Percentiles rank a stretch among this genome's conserved stretches.
These are phyloP conservation scores for Isabelozyma rhagii DNA, from an alignment of 805 yeast genomes.

Conservation along the genomic window DNA sequence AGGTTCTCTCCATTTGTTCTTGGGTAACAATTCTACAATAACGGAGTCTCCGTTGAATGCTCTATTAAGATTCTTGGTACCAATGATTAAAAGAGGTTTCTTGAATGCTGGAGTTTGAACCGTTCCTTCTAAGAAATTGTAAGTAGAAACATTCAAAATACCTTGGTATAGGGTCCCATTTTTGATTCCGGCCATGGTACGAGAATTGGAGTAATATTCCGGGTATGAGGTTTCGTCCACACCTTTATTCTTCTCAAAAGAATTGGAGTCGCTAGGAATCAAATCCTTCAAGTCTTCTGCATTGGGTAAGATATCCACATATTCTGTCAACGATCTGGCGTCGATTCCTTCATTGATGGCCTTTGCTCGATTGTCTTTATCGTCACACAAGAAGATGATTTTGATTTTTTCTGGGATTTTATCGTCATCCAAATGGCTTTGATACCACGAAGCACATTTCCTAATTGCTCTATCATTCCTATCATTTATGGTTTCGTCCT, in stretches of 20 bases:
- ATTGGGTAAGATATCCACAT: conserved; percentile 67
- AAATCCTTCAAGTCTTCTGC: conserved; percentile 74
- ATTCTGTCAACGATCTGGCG: conserved; percentile 62
- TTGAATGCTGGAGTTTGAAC: conserved; percentile 69
- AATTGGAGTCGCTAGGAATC: conserved; percentile 53
- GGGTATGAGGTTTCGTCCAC: conserved; percentile 59
- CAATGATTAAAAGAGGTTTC: conserved; percentile 77
- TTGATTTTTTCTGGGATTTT: conserved; percentile 35
- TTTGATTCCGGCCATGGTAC: conserved; percentile 87
- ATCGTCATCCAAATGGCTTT: conserved; percentile 51
- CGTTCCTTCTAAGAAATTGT: conserved; percentile 85
- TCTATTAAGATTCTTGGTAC: conserved; percentile 82
- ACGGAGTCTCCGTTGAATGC: conserved; percentile 91
- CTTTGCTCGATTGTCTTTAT: conserved; percentile 57
- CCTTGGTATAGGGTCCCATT: conserved; percentile 90
- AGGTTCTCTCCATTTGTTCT: conserved; percentile 84
- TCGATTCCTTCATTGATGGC: conserved; percentile 53
- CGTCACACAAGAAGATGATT: conserved; percentile 71
- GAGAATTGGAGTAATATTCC: conserved; percentile 74
- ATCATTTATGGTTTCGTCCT: conserved; percentile 77
- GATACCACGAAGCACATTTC: conserved; percentile 68
- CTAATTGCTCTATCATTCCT: conserved; percentile 90
- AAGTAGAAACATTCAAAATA: conserved; percentile 70
- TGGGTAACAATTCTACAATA: conserved; percentile 84
- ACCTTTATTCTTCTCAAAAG: conserved; percentile 26